phyloP scores from a whole-genome alignment of 2,329 filamentous ascomycete species.

The Hypoxylon sp. region DNA sequence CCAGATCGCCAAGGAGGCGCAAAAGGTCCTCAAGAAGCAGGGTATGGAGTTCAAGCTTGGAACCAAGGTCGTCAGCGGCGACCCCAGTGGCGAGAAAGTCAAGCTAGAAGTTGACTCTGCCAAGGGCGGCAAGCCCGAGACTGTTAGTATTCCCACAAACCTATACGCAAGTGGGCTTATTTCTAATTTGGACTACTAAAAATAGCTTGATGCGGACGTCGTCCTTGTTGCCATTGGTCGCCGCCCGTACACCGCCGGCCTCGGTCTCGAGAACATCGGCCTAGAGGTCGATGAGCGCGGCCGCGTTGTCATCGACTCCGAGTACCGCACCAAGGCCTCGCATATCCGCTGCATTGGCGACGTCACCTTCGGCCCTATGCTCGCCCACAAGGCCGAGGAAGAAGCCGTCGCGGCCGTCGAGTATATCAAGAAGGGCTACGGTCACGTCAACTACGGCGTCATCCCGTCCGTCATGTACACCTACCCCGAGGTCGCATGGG shows the following conservation, averaged over 20 bases:
- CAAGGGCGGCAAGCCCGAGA: conserved; percentile 96
- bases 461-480: conserved; percentile 99
- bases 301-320: conserved; percentile 95
- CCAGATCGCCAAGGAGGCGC: conserved; percentile 90
- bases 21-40: conserved; percentile 96
- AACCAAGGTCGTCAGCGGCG: conserved; percentile 93
- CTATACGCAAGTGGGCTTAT: conserved; percentile 21
- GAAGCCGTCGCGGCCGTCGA: conserved; percentile 95
- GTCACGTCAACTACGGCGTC: conserved; percentile 98
- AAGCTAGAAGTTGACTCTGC: conserved; percentile 90
- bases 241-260: conserved; percentile 91
- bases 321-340: conserved; percentile 97
- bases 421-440: conserved; percentile 97
- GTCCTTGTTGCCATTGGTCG: conserved; percentile 97
- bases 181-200: conserved; percentile 19
- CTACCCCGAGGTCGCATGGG: conserved; percentile 98
- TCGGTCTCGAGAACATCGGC: conserved; percentile 94
- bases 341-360: conserved; percentile 98
- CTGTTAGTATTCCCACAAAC: conserved; percentile 67
- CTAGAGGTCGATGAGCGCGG: conserved; percentile 93
- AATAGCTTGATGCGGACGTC: conserved; percentile 90
- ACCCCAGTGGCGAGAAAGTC: conserved; percentile 82
- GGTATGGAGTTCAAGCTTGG: conserved; percentile 98
- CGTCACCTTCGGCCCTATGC: conserved; percentile 97
- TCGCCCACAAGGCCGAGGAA: conserved; percentile 99